Evolutionary conservation across 2,329 filamentous ascomycete species (phyloP).

Genomic region (Sclerotinia trifoliorum): DNA sequence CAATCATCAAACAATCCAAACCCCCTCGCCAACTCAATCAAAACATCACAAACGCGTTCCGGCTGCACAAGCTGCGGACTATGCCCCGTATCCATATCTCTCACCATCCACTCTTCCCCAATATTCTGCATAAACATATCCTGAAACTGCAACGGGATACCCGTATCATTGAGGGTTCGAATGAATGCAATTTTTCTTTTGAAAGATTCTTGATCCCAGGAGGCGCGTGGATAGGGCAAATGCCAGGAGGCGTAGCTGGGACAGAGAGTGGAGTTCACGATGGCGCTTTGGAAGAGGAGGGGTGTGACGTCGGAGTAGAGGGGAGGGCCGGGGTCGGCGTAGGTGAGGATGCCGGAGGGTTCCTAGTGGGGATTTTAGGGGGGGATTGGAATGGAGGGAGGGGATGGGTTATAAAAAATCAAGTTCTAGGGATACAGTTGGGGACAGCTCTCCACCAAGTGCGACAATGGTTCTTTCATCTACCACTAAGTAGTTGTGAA

Average conservation of each 20-base stretch:
- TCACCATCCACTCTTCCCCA: neutral
- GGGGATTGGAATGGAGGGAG: no score
- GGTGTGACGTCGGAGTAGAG: neutral
- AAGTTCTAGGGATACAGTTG: neutral
- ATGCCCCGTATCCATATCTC: neutral
- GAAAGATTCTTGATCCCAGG: neutral
- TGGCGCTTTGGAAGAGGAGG: neutral
- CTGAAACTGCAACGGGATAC: neutral
- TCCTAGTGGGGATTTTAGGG: neutral
- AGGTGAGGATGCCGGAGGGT: neutral
- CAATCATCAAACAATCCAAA: neutral
- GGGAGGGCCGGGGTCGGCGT: neutral
- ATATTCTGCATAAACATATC: neutral
- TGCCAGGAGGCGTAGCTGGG: neutral
- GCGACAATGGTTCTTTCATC: neutral
- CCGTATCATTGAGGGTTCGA: neutral
- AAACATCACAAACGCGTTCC: neutral
- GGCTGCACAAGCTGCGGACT: neutral
- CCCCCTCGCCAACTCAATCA: neutral
- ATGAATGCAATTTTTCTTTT: neutral
- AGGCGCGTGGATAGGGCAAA: neutral
- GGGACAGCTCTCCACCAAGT: neutral
- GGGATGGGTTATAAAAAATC: no score
- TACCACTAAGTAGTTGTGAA: neutral
- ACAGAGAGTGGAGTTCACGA: neutral